phyloP scores from a whole-genome alignment of 2,329 filamentous ascomycete species.

The Harringtonia aguacate region DNA sequence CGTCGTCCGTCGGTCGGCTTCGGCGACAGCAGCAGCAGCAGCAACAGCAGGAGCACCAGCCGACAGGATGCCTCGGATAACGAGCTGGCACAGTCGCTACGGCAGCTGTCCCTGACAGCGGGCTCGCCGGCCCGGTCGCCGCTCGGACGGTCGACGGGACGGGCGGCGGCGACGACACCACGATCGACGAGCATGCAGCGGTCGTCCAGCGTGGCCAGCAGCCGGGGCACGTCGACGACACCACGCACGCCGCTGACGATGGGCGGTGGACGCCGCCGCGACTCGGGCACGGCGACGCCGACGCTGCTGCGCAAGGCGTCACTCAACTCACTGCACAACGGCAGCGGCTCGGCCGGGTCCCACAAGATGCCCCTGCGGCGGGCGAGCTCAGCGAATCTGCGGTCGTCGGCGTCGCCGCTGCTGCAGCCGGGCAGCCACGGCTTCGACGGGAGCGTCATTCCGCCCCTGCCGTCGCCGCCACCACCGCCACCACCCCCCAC shows the following conservation, averaged over 20 bases:
- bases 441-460: slow-evolving; percentile 4
- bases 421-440: slow-evolving; percentile 18
- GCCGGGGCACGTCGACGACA: slow-evolving; percentile 17
- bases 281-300: slow-evolving; percentile 37
- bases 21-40: too few relatives aligned
- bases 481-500: slow-evolving; percentile 24
- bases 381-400: slow-evolving; percentile 35
- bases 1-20: slow-evolving; percentile 5
- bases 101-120: slow-evolving; percentile 13
- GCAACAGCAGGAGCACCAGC: too few relatives aligned
- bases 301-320: slow-evolving; percentile 45
- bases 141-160: slow-evolving; percentile 3
- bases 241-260: slow-evolving; percentile 30
- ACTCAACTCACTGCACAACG: slow-evolving; percentile 42
- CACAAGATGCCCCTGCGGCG: slow-evolving; percentile 28
- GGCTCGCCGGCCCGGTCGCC: slow-evolving; percentile 8
- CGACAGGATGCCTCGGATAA: slow-evolving; percentile 1
- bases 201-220: slow-evolving; percentile 26
- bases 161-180: slow-evolving; percentile 3
- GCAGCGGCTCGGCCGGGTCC: slow-evolving; percentile 10
- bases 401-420: background rate
- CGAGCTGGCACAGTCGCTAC: slow-evolving; percentile 13
- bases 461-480: slow-evolving; percentile 4
- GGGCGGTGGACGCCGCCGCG: slow-evolving; percentile 23
- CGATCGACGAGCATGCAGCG: slow-evolving; percentile 18